phyloP scores from a whole-genome alignment of 176 grass and related monocot genomes.

The Oropetium thomaeum region DNA sequence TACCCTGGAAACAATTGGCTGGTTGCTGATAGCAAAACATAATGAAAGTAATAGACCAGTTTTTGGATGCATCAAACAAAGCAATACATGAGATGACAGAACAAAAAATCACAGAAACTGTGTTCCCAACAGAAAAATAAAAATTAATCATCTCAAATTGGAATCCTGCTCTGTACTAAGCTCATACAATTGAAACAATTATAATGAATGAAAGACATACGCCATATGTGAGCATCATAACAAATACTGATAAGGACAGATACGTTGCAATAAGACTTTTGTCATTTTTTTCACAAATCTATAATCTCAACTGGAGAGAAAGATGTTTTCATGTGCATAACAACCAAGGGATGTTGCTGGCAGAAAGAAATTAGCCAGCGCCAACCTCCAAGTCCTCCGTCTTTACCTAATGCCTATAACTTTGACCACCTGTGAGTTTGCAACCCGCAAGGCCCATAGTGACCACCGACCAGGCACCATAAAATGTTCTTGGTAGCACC shows the following conservation, averaged over 20 bases:
- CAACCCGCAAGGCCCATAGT: neutral
- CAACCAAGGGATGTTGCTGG: neutral
- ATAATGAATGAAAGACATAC: neutral
- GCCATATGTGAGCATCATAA: neutral
- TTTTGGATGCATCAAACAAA: neutral
- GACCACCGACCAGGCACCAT: neutral
- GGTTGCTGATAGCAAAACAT: neutral
- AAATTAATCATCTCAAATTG: neutral
- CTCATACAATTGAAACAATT: neutral
- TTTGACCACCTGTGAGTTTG: neutral
- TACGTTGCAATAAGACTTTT: constrained; percentile 1
- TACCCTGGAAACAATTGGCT: neutral
- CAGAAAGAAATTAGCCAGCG: neutral
- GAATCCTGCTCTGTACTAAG: constrained; percentile 3
- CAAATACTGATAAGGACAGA: neutral
- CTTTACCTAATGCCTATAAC: neutral
- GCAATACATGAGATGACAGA: neutral
- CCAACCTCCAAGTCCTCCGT: neutral
- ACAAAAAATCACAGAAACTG: neutral
- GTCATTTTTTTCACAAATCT: neutral
- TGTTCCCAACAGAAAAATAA: neutral
- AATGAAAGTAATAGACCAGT: neutral
- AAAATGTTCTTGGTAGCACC: neutral
- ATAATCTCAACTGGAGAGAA: neutral
- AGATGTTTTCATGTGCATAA: neutral